Evolutionary conservation across 345 rosid species (phyloP).

Genomic region (Kernera saxatilis): DNA sequence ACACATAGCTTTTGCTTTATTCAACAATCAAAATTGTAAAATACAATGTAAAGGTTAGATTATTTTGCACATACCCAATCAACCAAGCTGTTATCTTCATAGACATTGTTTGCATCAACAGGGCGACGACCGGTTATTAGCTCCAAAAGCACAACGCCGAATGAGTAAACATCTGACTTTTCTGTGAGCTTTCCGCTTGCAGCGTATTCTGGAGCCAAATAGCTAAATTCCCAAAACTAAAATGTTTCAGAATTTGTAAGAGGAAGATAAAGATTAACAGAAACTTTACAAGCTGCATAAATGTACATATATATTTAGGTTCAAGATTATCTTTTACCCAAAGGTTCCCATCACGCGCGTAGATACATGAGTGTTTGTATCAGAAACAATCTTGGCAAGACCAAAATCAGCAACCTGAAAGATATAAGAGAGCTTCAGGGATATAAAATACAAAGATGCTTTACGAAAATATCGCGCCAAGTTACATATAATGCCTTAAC

Average conservation of each 20-base stretch:
- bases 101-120: conserved; percentile 42
- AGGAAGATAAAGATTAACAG: no score
- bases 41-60: neutral
- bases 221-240: conserved; percentile 30
- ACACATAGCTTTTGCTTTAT: neutral
- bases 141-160: conserved; percentile 65
- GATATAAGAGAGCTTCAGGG: neutral
- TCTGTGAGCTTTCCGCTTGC: conserved; percentile 64
- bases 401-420: conserved; percentile 57
- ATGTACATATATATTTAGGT: no score
- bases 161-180: conserved; percentile 73
- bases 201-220: conserved; percentile 78
- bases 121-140: conserved; percentile 61
- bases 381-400: conserved; percentile 61
- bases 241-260: neutral
- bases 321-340: no score
- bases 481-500: conserved; percentile 33
- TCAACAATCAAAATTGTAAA: neutral
- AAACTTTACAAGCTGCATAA: no score
- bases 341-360: conserved; percentile 80
- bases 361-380: conserved; percentile 68
- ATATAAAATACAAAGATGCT: neutral
- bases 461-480: neutral
- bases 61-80: conserved; percentile 51
- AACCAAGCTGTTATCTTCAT: conserved; percentile 59